Percentiles rank a stretch among this genome's conserved stretches.
Evolutionary conservation across 1,284 basidiomycete genomes (phyloP).

Genomic region (Pseudomicrostroma phylloplanum): DNA sequence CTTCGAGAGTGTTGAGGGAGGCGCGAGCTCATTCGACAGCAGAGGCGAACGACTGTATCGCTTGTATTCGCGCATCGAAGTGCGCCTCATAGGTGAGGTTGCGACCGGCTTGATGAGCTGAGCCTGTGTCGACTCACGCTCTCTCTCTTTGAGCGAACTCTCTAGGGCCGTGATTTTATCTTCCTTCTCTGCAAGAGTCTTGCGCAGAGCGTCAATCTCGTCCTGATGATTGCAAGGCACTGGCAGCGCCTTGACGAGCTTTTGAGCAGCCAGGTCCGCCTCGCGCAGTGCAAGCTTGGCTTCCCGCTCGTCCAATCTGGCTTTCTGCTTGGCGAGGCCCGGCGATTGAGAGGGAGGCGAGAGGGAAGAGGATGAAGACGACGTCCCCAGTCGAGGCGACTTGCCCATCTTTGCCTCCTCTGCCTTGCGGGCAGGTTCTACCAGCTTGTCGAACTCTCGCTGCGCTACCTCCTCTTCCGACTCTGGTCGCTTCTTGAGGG

Average conservation of each 20-base stretch:
- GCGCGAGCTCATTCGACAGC: slow-evolving; percentile 2
- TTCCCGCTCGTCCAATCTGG: background rate
- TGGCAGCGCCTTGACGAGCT: background rate
- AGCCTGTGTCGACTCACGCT: background rate
- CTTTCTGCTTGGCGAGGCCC: background rate
- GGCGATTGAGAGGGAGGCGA: too few species aligned
- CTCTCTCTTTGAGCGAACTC: slow-evolving; percentile 2
- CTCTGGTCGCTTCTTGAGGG: slow-evolving; percentile 3
- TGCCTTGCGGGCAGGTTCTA: slow-evolving; percentile 7
- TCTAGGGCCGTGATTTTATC: background rate
- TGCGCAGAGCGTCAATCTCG: background rate
- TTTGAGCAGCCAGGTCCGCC: background rate
- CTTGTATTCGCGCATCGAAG: slow-evolving; percentile 36
- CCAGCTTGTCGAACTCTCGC: slow-evolving; percentile 14
- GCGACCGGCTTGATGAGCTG: background rate
- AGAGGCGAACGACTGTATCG: slow-evolving; percentile 14
- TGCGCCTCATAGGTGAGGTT: slow-evolving; percentile 20
- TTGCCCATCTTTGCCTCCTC: slow-evolving; percentile 4
- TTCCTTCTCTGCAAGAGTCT: background rate
- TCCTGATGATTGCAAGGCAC: background rate
- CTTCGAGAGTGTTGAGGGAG: slow-evolving; percentile 12
- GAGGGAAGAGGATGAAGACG: background rate
- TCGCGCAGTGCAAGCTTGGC: background rate
- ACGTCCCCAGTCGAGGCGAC: background rate
- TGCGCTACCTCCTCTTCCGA: slow-evolving; percentile 13